Evolutionary conservation across 129 eudicot genomes (phyloP), one percentile per base, ranked within the genome.

Genomic region (Flaveria sonorensis): DNA sequence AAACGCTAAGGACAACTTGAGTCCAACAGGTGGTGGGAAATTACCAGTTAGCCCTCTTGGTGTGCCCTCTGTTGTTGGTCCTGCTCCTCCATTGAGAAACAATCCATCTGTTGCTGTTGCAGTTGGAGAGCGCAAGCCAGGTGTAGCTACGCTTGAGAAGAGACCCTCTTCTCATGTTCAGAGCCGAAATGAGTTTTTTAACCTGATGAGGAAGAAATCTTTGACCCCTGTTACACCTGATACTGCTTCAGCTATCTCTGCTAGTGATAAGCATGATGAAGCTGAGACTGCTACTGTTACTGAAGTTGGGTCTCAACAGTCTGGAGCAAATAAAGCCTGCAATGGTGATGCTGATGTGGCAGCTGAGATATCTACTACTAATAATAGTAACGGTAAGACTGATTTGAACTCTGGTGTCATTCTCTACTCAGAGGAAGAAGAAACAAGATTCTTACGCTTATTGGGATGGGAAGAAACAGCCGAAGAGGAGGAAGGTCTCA

Each of bases 111-210:
- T 20, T 66, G 76, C 84, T 43, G 66, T 32, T 59, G 43, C 62
- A 19, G 66, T 32, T 59, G 43, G 56, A 19, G 92, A 86, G 15
- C 89, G 90, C 50, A 89, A 85, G 88, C 88, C 86, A 11, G 81
- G 71, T 43, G 79, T 81, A 18, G 73, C 85, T 42, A 68, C 86
- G 60, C 63, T 78, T 79, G 95, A 91, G 81, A 92, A 88, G 83
- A 78, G 86, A 70, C 79, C 91, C 47, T 71, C 89, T 21, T 83
- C 89, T 60, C 97, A 91, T 63, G 89, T 88, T 48, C 87, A 81
- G 81, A 94, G 96, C 82, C 88, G 99, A 40, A 91, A 85, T 89
- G 99, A 94, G 84, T 94, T 94, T 64, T 91, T 94, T 73, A 89
- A 89, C 74, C 86, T 82, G 11, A 75, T 94, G 89, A 84, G 99